phyloP scores from a whole-genome alignment of 805 yeast genomes.

The Clavispora phyllophila region DNA sequence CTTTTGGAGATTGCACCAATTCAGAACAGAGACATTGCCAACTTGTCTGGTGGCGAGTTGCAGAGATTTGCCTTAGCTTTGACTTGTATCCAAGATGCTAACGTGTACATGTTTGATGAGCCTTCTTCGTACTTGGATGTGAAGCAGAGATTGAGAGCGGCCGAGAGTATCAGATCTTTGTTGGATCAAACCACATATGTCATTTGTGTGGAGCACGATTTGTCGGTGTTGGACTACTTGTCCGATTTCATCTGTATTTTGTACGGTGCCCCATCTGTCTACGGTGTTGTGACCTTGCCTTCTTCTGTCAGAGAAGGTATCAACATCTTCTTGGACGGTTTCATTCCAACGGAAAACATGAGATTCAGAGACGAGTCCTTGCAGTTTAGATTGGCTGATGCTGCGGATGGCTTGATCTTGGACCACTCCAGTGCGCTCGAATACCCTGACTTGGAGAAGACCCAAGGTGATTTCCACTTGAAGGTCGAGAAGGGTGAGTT shows the following conservation, averaged over 20 bases:
- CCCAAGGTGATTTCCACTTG: conserved; percentile 94
- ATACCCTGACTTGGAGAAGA: conserved; percentile 81
- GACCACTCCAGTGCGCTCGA: conserved; percentile 76
- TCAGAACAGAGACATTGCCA: conserved; percentile 79
- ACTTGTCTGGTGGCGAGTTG: conserved; percentile 96
- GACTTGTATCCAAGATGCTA: conserved; percentile 92
- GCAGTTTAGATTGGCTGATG: conserved; percentile 89
- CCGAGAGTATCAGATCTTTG: conserved; percentile 84
- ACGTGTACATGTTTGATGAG: conserved; percentile 98
- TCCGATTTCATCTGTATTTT: conserved; percentile 96
- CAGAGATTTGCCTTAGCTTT: conserved; percentile 98
- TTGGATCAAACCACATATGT: conserved; percentile 75
- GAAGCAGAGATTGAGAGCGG: conserved; percentile 97
- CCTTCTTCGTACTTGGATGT: conserved; percentile 98
- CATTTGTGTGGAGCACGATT: conserved; percentile 97
- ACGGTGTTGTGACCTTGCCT: conserved; percentile 97
- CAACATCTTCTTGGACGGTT: conserved; percentile 97
- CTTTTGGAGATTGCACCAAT: conserved; percentile 73
- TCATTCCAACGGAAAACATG: conserved; percentile 93
- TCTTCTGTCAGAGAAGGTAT: conserved; percentile 98
- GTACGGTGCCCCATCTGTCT: conserved; percentile 97
- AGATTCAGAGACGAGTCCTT: conserved; percentile 94
- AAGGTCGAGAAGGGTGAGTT: conserved; percentile 82
- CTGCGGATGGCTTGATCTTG: conserved; percentile 66
- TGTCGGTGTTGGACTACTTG: conserved; percentile 93